Conservation (phyloP, 805 yeast genomes). For the Zygosaccharomyces bailii region DNA sequence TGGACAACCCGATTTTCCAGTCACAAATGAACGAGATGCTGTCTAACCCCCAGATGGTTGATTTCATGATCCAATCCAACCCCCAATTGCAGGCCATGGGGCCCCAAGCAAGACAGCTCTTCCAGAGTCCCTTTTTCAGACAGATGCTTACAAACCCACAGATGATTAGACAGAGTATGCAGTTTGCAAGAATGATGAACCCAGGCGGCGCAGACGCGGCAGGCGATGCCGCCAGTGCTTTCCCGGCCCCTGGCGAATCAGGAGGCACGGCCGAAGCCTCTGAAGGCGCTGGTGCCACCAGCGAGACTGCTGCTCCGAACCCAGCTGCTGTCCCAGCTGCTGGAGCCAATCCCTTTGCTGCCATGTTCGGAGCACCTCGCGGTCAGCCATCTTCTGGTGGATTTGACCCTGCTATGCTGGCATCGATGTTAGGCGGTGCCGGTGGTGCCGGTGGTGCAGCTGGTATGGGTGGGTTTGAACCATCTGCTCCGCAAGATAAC, state of each 20-base stretch:
- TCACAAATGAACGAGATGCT: slow-evolving; percentile 80
- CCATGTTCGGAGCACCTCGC: slow-evolving; percentile 27
- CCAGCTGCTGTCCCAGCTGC: slow-evolving; percentile 32
- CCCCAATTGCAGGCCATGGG: slow-evolving; percentile 86
- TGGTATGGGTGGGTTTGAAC: neutral
- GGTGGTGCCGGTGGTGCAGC: slow-evolving; percentile 19
- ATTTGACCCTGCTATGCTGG: slow-evolving; percentile 48
- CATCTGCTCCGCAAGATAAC: slow-evolving; percentile 41
- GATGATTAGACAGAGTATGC: slow-evolving; percentile 77
- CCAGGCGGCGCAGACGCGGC: slow-evolving; percentile 37
- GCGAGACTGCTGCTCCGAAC: slow-evolving; percentile 52
- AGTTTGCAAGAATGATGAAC: slow-evolving; percentile 56
- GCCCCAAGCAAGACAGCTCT: slow-evolving; percentile 80
- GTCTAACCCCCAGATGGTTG: slow-evolving; percentile 84
- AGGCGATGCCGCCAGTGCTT: slow-evolving; percentile 34
- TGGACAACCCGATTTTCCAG: slow-evolving; percentile 78
- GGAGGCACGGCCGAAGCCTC: slow-evolving; percentile 14
- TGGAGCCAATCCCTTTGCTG: slow-evolving; percentile 48
- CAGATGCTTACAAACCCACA: slow-evolving; percentile 81
- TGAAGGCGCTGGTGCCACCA: slow-evolving; percentile 28
- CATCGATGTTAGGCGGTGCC: slow-evolving; percentile 41
- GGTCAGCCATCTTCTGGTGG: slow-evolving; percentile 36
- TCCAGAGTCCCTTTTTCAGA: slow-evolving; percentile 80
- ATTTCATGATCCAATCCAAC: slow-evolving; percentile 71
- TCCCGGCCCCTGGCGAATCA: slow-evolving; percentile 50